phyloP scores from a whole-genome alignment of 164 flowering plant species.

The Sextonia rubra region DNA sequence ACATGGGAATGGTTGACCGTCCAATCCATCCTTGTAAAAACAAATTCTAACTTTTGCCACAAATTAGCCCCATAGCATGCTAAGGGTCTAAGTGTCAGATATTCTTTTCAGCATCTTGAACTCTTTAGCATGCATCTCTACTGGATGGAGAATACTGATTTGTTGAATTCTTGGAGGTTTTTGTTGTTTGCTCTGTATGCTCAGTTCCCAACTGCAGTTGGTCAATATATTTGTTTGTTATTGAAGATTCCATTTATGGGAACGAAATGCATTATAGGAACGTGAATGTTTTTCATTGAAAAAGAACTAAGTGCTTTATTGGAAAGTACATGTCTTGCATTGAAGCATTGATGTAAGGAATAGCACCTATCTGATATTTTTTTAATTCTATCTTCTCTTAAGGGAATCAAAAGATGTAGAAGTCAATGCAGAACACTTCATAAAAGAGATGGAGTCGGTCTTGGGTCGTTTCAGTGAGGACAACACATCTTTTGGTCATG shows the following conservation, averaged over 20 bases:
- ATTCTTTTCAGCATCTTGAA: too few species aligned
- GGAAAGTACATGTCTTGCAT: background rate
- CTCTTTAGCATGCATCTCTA: too few species aligned
- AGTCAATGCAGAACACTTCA: slow-evolving; percentile 63
- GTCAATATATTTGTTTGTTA: background rate
- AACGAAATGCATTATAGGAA: background rate
- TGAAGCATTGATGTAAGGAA: background rate
- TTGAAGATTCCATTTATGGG: background rate
- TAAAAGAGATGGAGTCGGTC: slow-evolving; percentile 73
- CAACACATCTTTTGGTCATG: slow-evolving; percentile 29
- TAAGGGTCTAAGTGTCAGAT: too few species aligned
- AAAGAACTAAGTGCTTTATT: background rate
- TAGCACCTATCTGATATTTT: slow-evolving; percentile 1
- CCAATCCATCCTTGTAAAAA: too few species aligned
- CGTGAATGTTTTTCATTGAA: background rate
- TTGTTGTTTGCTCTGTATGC: too few species aligned
- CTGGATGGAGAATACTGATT: too few species aligned
- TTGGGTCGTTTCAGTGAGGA: slow-evolving; percentile 27
- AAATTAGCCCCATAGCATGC: too few species aligned
- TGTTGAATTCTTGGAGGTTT: too few species aligned
- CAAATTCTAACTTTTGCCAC: too few species aligned
- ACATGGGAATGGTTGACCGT: too few species aligned
- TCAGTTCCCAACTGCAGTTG: too few species aligned
- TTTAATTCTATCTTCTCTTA: slow-evolving; percentile 4
- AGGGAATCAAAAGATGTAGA: slow-evolving; percentile 57